These are phyloP conservation scores for Mallotus nudiflorus DNA, from an alignment of 345 rosid species.

Conservation along the genomic window DNA sequence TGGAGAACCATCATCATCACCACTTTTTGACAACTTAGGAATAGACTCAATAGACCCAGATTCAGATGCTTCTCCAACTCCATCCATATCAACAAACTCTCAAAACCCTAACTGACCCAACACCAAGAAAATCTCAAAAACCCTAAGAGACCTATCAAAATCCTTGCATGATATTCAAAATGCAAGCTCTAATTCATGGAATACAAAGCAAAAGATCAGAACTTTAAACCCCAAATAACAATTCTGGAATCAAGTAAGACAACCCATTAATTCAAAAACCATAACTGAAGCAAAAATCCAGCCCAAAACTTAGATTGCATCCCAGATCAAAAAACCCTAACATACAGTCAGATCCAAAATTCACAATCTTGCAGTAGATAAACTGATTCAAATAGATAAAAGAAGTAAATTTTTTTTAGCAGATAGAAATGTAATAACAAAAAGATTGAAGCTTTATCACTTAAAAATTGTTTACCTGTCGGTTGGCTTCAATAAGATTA, in stretches of 20 bases:
- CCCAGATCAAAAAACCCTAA: conserved; percentile 21
- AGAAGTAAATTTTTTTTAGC: neutral
- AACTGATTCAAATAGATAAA: neutral
- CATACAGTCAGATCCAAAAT: conserved; percentile 35
- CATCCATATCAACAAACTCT: conserved; percentile 42
- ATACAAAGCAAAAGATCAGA: conserved; percentile 17
- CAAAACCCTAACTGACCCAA: conserved; percentile 18
- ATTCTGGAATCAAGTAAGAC: conserved; percentile 22
- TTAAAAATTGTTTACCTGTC: conserved; percentile 31
- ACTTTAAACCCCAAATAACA: conserved; percentile 12
- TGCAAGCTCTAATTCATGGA: conserved; percentile 15
- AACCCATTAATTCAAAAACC: conserved; percentile 22
- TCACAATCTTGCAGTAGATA: conserved; percentile 13
- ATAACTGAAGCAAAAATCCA: conserved; percentile 12
- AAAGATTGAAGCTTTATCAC: conserved; percentile 24
- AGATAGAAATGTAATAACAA: conserved; percentile 11
- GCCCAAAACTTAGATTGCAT: neutral
- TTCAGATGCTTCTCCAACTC: conserved; percentile 48
- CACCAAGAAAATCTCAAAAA: conserved; percentile 3
- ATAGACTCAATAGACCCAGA: conserved; percentile 40
- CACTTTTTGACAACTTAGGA: conserved; percentile 31
- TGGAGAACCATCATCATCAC: conserved; percentile 49
- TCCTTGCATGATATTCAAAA: neutral
- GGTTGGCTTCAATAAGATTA: conserved; percentile 13
- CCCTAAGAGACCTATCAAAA: conserved; percentile 5